Base-by-base conservation (phyloP, 306 rosid species). In the Inga leiocalycina region DNA sequence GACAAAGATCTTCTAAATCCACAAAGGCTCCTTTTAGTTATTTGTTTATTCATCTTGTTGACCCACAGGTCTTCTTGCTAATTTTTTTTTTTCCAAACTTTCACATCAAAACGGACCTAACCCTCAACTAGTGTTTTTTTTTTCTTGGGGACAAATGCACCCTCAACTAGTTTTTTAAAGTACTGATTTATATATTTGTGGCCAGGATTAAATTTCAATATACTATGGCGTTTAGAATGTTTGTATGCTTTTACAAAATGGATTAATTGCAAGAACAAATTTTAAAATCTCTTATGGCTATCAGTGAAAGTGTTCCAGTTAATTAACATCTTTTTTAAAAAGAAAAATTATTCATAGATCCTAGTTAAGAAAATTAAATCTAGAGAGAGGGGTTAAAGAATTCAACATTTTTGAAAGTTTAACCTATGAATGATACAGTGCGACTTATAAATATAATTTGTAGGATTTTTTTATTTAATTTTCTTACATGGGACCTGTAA, bases 1-100 rank as follows among this genome's bases (percentile, higher is more conserved):
- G 92, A 85, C 92, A 87, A 79, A 87, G 90, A 90, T 92, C 77
- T 87, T 78, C 80, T 54, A 82, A 86, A 86, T 82, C 83, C 80
- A 77, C 85, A 76, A 44, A 77, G 84, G 86, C n/a, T 79, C 85
- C 76, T 45, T 81, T 43, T 45, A 32, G 57, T 67, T 73, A 64
- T 52, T 54, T 24, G 12, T 70, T 79, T 43, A 5, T 41, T 81
- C 46, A 87, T 75, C 16, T 79, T 37, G 84, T 79, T 84, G 83
- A 71, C 87, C 75, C 65, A 6, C 8, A 15, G 62, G 46, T 52
- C 3, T 27, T 79, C 27, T 8, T 2, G 5, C n/a, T 30, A 17
- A 3, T 24, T 30, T 71, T 27, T 20, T 20, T 20, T 7, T 1
- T 56, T 0, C 30, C 30, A 37, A 7, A 39, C 24, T 61, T 71